phyloP scores from a whole-genome alignment of 1,139 yeast species.

The Sugiyamaella xylanicola region DNA sequence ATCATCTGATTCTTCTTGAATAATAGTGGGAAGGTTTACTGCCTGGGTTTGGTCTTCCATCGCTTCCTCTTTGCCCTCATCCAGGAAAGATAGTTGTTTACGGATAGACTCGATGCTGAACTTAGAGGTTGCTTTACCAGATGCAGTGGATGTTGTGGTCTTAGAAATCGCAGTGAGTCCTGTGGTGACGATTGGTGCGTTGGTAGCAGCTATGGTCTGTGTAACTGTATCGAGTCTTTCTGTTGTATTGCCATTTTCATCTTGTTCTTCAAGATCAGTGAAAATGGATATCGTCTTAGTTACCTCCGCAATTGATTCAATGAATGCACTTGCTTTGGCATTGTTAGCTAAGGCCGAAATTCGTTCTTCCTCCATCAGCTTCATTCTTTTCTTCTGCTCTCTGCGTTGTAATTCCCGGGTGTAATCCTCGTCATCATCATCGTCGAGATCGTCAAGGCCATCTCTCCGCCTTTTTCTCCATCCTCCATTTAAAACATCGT shows the following conservation, averaged over 20 bases:
- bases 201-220: conserved; percentile 25
- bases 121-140: conserved; percentile 6
- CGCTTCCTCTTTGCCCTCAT: conserved; percentile 13
- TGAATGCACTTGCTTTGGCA: conserved; percentile 72
- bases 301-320: conserved; percentile 64
- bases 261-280: conserved; percentile 8
- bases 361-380: conserved; percentile 57
- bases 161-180: conserved; percentile 22
- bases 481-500: conserved; percentile 82
- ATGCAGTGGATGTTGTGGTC: background rate
- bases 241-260: conserved; percentile 3
- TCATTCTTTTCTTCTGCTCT: conserved; percentile 56
- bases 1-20: conserved; percentile 15
- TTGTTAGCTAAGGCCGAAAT: conserved; percentile 53
- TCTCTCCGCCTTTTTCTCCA: conserved; percentile 65
- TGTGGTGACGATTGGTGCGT: conserved; percentile 30
- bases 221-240: conserved; percentile 2
- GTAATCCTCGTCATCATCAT: conserved; percentile 57
- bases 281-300: conserved; percentile 10
- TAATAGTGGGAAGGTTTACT: conserved; percentile 6
- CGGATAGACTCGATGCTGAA: conserved; percentile 12
- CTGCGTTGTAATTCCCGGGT: conserved; percentile 52
- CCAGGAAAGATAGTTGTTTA: conserved; percentile 21
- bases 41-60: conserved; percentile 13
- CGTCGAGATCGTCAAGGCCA: conserved; percentile 61